Conservation (phyloP, 2,329 filamentous ascomycete genomes). For the Alternaria panax region DNA sequence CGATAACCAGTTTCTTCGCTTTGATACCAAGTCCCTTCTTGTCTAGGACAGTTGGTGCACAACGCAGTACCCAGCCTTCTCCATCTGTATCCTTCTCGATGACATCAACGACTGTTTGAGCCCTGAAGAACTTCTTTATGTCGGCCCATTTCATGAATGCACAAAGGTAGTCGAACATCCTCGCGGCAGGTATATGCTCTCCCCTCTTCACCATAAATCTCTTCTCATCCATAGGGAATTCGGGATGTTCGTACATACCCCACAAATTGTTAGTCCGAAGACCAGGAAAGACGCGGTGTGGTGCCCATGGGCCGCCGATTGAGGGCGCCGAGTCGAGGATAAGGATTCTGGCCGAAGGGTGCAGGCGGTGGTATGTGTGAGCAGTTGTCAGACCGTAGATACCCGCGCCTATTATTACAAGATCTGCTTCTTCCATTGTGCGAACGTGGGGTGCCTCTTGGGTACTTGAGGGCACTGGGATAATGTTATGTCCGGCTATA, state of each 20-base stretch:
- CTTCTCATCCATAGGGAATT: slow-evolving; percentile 45
- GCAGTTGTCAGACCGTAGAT: slow-evolving; percentile 56
- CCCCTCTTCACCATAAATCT: slow-evolving; percentile 54
- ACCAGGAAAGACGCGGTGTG: slow-evolving; percentile 51
- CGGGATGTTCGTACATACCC: slow-evolving; percentile 52
- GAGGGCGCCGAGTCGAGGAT: slow-evolving; percentile 52
- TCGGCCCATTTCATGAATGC: slow-evolving; percentile 53
- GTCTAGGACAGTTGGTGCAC: slow-evolving; percentile 1
- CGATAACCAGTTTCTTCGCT: slow-evolving; percentile 64
- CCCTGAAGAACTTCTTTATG: slow-evolving; percentile 57
- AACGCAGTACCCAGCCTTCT: slow-evolving; percentile 31
- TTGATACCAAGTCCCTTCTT: slow-evolving; percentile 41
- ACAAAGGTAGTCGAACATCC: slow-evolving; percentile 63
- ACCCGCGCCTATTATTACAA: slow-evolving; percentile 24
- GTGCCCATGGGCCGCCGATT: slow-evolving; percentile 53
- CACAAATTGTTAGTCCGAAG: slow-evolving; percentile 55
- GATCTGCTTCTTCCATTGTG: slow-evolving; percentile 18
- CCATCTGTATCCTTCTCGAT: slow-evolving; percentile 53
- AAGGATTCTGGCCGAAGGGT: slow-evolving; percentile 50
- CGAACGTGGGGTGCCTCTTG: background rate
- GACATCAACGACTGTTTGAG: slow-evolving; percentile 60
- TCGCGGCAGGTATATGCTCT: slow-evolving; percentile 66
- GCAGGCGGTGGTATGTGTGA: slow-evolving; percentile 55
- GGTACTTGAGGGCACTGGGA: background rate
- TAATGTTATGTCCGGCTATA: background rate